Evolutionary conservation across 1,139 yeast genomes (phyloP), one percentile per base, ranked within the genome.

Genomic region (Zygoascus meyerae): DNA sequence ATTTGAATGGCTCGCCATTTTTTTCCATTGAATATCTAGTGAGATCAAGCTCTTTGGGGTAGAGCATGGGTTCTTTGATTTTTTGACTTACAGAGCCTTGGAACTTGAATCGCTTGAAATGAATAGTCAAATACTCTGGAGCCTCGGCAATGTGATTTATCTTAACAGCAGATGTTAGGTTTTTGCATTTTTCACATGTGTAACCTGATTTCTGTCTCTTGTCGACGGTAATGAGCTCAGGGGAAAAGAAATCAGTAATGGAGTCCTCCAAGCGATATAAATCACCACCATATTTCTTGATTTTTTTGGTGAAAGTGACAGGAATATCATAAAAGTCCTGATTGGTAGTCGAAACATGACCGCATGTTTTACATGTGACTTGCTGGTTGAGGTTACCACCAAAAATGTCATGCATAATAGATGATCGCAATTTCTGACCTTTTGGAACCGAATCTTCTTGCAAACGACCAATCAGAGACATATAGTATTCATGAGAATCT

Each of bases 281-380:
- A 17, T 54, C 50, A 8, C 52, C 49, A n/a, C 58, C 56, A 54
- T 46, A 38, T 82, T 71, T 44, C 84, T 90, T 48, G 33, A 61
- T 62, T 26, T 49, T 48, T 14, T 55, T 37, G 8, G 65, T 60
- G 44, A 67, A 64, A 26, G 67, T 60, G 43, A 92, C 73, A 5
- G 96, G 85, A 50, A 92, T 71, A 67, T 92, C 98, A 63, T 90
- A 90, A 61, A 92, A 86, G 63, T 94, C 97, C 67, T 92, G 98
- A 55, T 83, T 82, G 9, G 98, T 92, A 42, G 79, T 79, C n/a
- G 95, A 85, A 16, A 85, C 79, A 57, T 84, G 79, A 14, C 81
- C 78, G 68, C 98, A 92, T 46, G 72, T 77, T 52, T 77, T 77
- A 68, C 98, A 92, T 0, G 86, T 81, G 34, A 92, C 95, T 40